Evolutionary conservation across 2,329 filamentous ascomycete species (phyloP).

Genomic region (Gaeumannomyces tritici): DNA sequence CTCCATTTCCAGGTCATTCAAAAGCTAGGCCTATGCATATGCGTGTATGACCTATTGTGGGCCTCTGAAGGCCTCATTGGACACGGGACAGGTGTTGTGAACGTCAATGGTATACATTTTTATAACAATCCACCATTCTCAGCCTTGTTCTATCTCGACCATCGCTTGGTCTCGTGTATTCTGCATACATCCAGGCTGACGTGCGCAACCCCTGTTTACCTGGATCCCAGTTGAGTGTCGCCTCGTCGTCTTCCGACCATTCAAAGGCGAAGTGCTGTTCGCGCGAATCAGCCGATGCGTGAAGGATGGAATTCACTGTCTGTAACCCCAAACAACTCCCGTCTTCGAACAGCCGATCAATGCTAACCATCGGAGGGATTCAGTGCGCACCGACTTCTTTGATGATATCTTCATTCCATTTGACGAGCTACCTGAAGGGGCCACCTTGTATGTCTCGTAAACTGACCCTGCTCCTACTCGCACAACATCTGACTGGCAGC

Average conservation of each 20-base stretch:
- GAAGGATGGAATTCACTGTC: constrained; percentile 14
- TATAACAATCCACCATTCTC: neutral
- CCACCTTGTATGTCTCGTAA: constrained; percentile 55
- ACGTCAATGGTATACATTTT: constrained; percentile 78
- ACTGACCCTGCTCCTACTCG: neutral
- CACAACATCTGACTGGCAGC: constrained; percentile 12
- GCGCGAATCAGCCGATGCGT: constrained; percentile 68
- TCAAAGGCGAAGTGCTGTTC: constrained; percentile 85
- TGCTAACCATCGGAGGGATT: neutral
- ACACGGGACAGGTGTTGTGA: constrained; percentile 83
- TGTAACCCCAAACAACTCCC: constrained; percentile 1
- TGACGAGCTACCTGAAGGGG: constrained; percentile 64
- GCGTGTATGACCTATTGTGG: constrained; percentile 82
- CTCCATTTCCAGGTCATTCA: constrained; percentile 59
- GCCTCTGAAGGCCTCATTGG: constrained; percentile 90
- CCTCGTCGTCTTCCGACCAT: constrained; percentile 87
- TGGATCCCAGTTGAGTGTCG: constrained; percentile 69
- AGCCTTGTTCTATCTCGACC: neutral
- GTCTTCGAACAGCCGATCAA: neutral
- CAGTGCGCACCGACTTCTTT: constrained; percentile 84
- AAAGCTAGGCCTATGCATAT: constrained; percentile 87
- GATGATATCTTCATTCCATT: constrained; percentile 79
- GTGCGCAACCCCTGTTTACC: constrained; percentile 5
- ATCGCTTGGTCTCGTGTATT: neutral
- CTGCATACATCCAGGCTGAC: neutral